phyloP scores from a whole-genome alignment of 495 filamentous ascomycete genomes.

The Bathelium albidoporum region DNA sequence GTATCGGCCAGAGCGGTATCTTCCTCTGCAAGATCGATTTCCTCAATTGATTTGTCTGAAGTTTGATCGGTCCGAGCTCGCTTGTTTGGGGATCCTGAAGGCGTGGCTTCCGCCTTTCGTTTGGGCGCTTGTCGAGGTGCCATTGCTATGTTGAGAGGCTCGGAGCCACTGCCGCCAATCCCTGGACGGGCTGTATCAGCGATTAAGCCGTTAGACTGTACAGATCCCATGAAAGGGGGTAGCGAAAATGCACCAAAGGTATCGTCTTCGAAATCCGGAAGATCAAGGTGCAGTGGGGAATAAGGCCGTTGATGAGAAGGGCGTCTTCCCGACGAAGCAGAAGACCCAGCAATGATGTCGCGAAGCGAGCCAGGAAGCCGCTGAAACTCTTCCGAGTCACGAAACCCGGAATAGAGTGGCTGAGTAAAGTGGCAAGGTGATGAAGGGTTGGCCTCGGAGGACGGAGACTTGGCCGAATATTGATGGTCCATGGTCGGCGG shows the following conservation, averaged over 20 bases:
- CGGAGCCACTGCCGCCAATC: constrained; percentile 4
- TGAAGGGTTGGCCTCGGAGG: background rate
- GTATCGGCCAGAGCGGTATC: constrained; percentile 34
- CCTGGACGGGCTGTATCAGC: background rate
- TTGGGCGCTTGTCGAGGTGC: constrained; percentile 7
- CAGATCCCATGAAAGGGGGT: background rate
- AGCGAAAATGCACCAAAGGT: background rate
- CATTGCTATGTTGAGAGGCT: background rate
- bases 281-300: too few species aligned
- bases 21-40: constrained; percentile 52
- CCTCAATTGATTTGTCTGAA: constrained; percentile 30
- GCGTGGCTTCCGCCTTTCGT: background rate
- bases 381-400: background rate
- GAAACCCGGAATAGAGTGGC: too few species aligned
- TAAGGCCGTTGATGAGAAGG: too few species aligned
- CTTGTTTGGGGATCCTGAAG: constrained; percentile 7
- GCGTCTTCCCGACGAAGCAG: background rate
- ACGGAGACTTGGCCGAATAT: background rate
- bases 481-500: background rate
- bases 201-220: background rate
- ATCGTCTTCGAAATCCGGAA: background rate
- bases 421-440: background rate
- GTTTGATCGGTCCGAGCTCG: constrained; percentile 5
- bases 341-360: background rate
- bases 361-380: background rate